Percentiles rank a stretch among this genome's conserved stretches.
Conservation (phyloP, 768 basidiomycete genomes). For the Lentinula sp. region DNA sequence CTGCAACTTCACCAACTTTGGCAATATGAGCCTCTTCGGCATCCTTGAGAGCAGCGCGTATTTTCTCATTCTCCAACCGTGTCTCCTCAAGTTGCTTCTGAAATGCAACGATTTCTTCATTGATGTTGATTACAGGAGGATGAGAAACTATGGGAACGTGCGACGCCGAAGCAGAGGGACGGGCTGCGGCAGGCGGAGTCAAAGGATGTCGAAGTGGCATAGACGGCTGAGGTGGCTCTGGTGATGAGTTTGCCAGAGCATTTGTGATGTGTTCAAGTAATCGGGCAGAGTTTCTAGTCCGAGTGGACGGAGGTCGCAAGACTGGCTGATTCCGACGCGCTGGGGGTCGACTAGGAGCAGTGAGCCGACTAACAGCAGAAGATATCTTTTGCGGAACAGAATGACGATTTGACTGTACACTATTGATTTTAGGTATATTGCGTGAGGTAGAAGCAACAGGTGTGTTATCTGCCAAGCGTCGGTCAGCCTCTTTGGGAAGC, state of each 20-base stretch:
- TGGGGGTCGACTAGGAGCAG: not conserved
- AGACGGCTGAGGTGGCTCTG: not conserved
- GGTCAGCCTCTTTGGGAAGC: constrained; percentile 5
- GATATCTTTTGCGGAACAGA: not conserved
- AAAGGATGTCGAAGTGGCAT: not conserved
- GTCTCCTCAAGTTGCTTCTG: constrained; percentile 35
- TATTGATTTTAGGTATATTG: constrained; percentile 10
- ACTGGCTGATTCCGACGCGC: not conserved
- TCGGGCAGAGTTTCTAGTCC: not conserved
- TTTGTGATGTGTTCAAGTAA: not conserved
- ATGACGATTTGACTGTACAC: not conserved
- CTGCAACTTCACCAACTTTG: constrained; percentile 68
- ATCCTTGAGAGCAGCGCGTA: constrained; percentile 37
- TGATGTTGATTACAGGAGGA: constrained; percentile 8
- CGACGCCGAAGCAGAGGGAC: not conserved
- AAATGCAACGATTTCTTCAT: constrained; percentile 5
- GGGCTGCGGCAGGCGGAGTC: not conserved
- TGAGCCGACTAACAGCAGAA: not conserved
- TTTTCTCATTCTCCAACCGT: constrained; percentile 33
- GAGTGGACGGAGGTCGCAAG: not conserved
- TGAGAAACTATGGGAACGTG: not conserved
- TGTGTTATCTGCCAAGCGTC: not conserved
- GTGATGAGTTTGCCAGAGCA: not conserved
- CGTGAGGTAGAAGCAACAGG: constrained; percentile 6
- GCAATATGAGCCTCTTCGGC: constrained; percentile 45